Base-by-base conservation (phyloP, 2,329 filamentous ascomycete genomes). In the Fusarium sp. region DNA sequence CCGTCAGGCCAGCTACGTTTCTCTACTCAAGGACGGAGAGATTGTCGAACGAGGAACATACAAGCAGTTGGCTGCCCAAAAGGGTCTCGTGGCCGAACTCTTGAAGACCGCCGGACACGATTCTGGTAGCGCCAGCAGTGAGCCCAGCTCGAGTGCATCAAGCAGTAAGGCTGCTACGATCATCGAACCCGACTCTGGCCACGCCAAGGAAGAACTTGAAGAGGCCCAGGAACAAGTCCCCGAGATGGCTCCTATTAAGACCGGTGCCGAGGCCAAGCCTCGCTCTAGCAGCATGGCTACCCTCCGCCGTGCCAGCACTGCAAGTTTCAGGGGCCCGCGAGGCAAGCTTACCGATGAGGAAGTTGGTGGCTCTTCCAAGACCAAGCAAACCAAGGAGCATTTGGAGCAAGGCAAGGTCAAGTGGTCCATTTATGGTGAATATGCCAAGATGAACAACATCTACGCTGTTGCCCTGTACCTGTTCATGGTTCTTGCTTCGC, bases 321-420 rank as follows among this genome's bases (percentile, higher is more conserved):
- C 93, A 28, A 98, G 93, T 75, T 97, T 97, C 85, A 91, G 87
- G 62, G 94, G 94, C 1, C 92, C 93, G 22, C 89, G 93, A 65
- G 93, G 94, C 72, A 97, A 96, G 80, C 80, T 95, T 33, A 88
- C 85, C 1, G 95, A 98, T 72, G 94, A 98, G 74, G 93, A 95
- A 80, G 89, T 93, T 53, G 88, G 88, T 4, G 86, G 83, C 46
- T 82, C 89, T 55, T 84, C 91, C 75, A 95, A 93, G 81, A 94
- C 92, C 44, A 93, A 91, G 76, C 94, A 98, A 80, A 87, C 85
- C 58, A 97, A 97, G 80, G 96, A 99, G 79, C 91, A 92, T 71
- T 87, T 89, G 3, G 94, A 99, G 79, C 94, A 99, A 81, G 96
- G 96, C 75, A 98, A 98, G 79, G 96, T 99, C 73, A 98, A 98